Percentiles rank a stretch among this genome's conserved stretches.
phyloP scores from a whole-genome alignment of 164 flowering plant genomes.

The Stephania cephalantha region DNA sequence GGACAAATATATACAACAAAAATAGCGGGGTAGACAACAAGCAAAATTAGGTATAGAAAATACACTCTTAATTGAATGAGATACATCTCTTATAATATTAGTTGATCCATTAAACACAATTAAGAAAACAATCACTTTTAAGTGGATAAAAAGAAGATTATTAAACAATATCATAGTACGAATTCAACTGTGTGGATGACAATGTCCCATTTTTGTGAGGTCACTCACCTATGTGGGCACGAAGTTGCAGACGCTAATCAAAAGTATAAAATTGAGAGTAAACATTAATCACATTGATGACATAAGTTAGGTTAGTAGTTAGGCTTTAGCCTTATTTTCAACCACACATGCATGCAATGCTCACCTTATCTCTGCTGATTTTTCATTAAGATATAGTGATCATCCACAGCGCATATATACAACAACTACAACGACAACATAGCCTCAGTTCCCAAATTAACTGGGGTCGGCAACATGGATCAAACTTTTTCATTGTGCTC shows the following conservation, averaged over 20 bases:
- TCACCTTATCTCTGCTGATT: background rate
- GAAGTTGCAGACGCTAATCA: background rate
- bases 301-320: constrained; percentile 3
- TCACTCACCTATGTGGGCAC: background rate
- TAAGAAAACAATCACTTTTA: too few relatives aligned
- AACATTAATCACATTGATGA: background rate
- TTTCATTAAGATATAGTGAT: too few relatives aligned
- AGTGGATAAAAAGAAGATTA: background rate
- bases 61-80: background rate
- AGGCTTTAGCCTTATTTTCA: background rate
- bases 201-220: background rate
- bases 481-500: too few relatives aligned
- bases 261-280: background rate
- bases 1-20: too few relatives aligned
- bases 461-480: too few relatives aligned
- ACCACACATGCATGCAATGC: background rate
- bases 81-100: background rate
- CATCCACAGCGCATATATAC: too few relatives aligned
- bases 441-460: too few relatives aligned
- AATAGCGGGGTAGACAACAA: background rate
- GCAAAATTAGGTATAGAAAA: background rate
- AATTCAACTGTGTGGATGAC: background rate
- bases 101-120: background rate
- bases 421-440: too few relatives aligned
- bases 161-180: background rate